Conservation (phyloP, 1,139 yeast species). For the Yamadazyma pseudoaaseri region DNA sequence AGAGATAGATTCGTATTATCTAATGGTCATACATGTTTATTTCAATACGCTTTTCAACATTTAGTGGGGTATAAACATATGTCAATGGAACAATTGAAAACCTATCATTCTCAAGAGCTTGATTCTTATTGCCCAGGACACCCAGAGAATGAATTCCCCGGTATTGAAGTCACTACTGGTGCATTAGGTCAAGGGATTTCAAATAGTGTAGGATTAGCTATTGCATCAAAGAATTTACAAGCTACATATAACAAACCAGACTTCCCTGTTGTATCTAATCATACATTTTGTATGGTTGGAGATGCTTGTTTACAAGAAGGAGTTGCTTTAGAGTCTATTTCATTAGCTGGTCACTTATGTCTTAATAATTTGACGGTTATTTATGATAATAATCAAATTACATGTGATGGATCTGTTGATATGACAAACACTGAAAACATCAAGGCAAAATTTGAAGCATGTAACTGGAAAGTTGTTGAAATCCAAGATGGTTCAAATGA, state of each 20-base stretch:
- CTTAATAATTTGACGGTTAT: slow-evolving; percentile 30
- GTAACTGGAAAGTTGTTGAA: slow-evolving; percentile 27
- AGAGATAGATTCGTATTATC: slow-evolving; percentile 35
- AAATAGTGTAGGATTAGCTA: slow-evolving; percentile 37
- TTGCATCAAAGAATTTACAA: slow-evolving; percentile 29
- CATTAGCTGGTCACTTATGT: slow-evolving; percentile 35
- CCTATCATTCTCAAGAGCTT: slow-evolving; percentile 21
- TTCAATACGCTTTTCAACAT: slow-evolving; percentile 30
- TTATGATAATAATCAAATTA: slow-evolving; percentile 33
- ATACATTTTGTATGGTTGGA: slow-evolving; percentile 30
- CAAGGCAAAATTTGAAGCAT: slow-evolving; percentile 27
- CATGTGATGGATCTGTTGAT: slow-evolving; percentile 35
- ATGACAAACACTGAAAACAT: slow-evolving; percentile 28
- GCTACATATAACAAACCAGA: slow-evolving; percentile 32
- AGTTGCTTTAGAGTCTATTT: slow-evolving; percentile 31
- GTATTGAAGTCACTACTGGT: slow-evolving; percentile 39
- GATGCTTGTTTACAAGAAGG: slow-evolving; percentile 44
- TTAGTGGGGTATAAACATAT: slow-evolving; percentile 28
- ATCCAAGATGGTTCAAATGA: slow-evolving; percentile 22
- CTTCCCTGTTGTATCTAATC: slow-evolving; percentile 23
- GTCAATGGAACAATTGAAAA: slow-evolving; percentile 29
- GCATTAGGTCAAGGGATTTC: slow-evolving; percentile 39
- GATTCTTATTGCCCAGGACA: slow-evolving; percentile 32
- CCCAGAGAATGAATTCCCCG: slow-evolving; percentile 36
- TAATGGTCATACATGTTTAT: slow-evolving; percentile 33